These are phyloP conservation scores for Kwoniella sp. DNA, from an alignment of 768 basidiomycete genomes.

Conservation along the genomic window DNA sequence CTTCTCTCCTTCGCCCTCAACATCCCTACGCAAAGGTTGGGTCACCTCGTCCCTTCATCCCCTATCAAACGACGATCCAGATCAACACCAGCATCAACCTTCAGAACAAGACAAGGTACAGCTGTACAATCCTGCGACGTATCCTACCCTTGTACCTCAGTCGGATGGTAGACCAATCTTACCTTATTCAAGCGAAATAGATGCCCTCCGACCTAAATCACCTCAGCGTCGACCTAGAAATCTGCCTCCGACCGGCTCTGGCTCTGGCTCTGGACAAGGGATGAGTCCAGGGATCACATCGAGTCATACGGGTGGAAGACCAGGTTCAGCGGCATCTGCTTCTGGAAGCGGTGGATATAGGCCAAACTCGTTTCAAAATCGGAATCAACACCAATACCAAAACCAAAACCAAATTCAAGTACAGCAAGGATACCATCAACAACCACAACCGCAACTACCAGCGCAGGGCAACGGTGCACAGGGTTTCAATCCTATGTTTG, in stretches of 20 bases:
- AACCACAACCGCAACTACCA: background rate
- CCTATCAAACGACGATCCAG: constrained; percentile 61
- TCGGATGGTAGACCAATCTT: constrained; percentile 28
- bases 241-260: constrained; percentile 13
- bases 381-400: background rate
- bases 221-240: constrained; percentile 57
- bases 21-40: constrained; percentile 80
- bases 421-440: constrained; percentile 5
- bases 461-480: background rate
- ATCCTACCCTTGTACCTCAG: constrained; percentile 20
- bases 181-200: constrained; percentile 64
- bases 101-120: constrained; percentile 59
- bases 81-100: constrained; percentile 14
- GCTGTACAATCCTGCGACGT: constrained; percentile 49
- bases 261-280: background rate
- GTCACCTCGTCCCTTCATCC: constrained; percentile 56
- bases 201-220: constrained; percentile 80
- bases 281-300: background rate
- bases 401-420: constrained; percentile 5
- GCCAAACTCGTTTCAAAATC: background rate
- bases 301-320: constrained; percentile 4
- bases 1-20: constrained; percentile 73
- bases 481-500: constrained; percentile 26
- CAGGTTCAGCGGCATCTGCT: background rate
- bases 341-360: background rate